These are phyloP conservation scores for Pyrrhoderma lamaoense DNA, from an alignment of 1,284 basidiomycete genomes.

Conservation along the genomic window DNA sequence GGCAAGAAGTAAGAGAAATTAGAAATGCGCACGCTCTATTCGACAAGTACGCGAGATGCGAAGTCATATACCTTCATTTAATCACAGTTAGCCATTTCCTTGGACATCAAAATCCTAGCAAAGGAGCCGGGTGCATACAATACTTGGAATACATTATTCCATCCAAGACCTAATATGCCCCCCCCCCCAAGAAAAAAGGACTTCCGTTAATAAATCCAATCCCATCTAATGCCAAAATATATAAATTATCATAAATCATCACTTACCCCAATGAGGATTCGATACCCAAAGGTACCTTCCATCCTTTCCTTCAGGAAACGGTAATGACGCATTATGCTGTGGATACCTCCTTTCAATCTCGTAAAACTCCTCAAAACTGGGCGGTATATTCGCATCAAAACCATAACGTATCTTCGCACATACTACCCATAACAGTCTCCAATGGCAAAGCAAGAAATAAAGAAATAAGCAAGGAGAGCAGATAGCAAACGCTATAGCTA, in stretches of 20 bases:
- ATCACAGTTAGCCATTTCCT: neutral
- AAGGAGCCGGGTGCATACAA: conserved; percentile 23
- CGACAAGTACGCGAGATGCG: conserved; percentile 40
- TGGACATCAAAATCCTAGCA: conserved; percentile 26
- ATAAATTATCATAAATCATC: neutral
- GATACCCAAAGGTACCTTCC: conserved; percentile 13
- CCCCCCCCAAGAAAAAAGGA: neutral
- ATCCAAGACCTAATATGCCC: conserved; percentile 35
- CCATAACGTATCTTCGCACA: no score
- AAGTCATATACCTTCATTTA: conserved; percentile 24
- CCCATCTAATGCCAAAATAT: neutral
- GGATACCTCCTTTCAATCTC: neutral
- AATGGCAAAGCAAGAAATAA: neutral
- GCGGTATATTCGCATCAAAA: no score
- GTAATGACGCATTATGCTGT: conserved; percentile 14
- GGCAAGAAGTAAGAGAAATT: neutral
- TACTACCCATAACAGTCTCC: neutral
- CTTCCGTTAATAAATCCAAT: neutral
- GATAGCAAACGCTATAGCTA: no score
- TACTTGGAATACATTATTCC: conserved; percentile 57
- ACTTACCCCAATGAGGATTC: conserved; percentile 9
- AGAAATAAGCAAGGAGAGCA: neutral
- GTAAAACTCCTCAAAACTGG: no score
- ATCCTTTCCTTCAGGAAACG: conserved; percentile 16
- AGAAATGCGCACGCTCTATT: conserved; percentile 40